Evolutionary conservation across 2,329 filamentous ascomycete species (phyloP).

Genomic region (Microdochium trichocladiopsis): DNA sequence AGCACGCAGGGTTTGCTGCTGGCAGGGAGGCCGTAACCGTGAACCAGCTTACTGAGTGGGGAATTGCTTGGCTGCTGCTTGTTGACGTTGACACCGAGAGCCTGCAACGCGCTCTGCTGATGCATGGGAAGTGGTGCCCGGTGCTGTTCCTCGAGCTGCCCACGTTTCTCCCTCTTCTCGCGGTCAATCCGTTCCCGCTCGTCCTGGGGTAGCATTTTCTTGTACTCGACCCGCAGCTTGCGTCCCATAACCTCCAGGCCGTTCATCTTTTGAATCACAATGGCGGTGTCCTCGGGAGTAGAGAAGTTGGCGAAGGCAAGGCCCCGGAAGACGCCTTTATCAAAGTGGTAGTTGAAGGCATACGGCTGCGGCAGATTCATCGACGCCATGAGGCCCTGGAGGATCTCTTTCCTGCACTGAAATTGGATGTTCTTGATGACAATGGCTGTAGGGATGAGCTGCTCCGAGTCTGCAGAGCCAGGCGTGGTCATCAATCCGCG

Average conservation of each 20-base stretch:
- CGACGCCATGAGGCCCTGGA: constrained; percentile 89
- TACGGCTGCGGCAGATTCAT: constrained; percentile 91
- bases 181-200: constrained; percentile 94
- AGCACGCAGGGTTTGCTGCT: constrained; percentile 4
- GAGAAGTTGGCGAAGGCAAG: constrained; percentile 98
- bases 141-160: constrained; percentile 96
- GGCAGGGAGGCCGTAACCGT: background rate
- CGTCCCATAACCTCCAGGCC: constrained; percentile 92
- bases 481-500: constrained; percentile 33
- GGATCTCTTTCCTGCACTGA: constrained; percentile 92
- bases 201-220: constrained; percentile 96
- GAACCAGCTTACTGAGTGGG: constrained; percentile 34
- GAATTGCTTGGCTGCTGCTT: constrained; percentile 47
- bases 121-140: constrained; percentile 65
- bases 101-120: constrained; percentile 81
- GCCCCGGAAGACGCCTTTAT: constrained; percentile 93
- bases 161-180: constrained; percentile 91
- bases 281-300: constrained; percentile 84
- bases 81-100: constrained; percentile 58
- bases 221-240: constrained; percentile 95
- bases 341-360: constrained; percentile 99
- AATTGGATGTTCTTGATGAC: constrained; percentile 99
- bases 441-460: constrained; percentile 95
- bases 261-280: constrained; percentile 91
- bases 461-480: constrained; percentile 57